These are phyloP conservation scores for Chrysanthemum makinoi DNA, from an alignment of 129 eudicot genomes.

Conservation along the genomic window DNA sequence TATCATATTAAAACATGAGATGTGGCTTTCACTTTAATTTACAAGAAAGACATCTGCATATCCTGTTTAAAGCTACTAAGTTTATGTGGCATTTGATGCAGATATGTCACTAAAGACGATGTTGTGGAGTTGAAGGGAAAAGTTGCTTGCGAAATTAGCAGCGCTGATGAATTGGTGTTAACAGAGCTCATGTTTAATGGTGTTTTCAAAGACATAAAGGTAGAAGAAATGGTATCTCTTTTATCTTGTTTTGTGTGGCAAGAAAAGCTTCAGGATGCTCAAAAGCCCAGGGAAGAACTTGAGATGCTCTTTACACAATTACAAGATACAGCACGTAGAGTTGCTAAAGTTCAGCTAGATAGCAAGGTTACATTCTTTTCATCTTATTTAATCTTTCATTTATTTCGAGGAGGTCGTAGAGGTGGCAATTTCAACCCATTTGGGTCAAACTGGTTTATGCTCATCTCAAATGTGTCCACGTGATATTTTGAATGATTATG, in stretches of 20 bases:
- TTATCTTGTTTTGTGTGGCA: slow-evolving; percentile 98
- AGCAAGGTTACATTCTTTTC: slow-evolving; percentile 63
- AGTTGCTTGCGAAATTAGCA: slow-evolving; percentile 96
- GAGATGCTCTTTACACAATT: slow-evolving; percentile 78
- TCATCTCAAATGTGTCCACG: no score
- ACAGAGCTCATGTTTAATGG: slow-evolving; percentile 89
- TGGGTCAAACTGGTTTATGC: no score
- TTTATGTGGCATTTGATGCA: slow-evolving; percentile 31
- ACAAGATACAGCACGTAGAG: slow-evolving; percentile 86
- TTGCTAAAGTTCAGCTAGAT: slow-evolving; percentile 90
- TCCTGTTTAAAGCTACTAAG: slow-evolving; percentile 3
- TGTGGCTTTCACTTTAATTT: neutral
- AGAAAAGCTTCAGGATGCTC: slow-evolving; percentile 94
- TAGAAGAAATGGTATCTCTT: slow-evolving; percentile 93
- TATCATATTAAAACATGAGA: neutral
- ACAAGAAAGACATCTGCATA: slow-evolving; percentile 7
- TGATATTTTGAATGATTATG: no score
- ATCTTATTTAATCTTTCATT: neutral
- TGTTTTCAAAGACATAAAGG: slow-evolving; percentile 70
- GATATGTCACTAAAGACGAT: slow-evolving; percentile 75
- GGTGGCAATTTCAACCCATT: neutral
- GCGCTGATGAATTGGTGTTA: slow-evolving; percentile 89
- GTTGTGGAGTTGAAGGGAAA: slow-evolving; percentile 96
- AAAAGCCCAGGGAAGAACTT: slow-evolving; percentile 89
- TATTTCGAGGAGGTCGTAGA: neutral